Conservation (phyloP, 495 filamentous ascomycete genomes). For the Hamigera avellanea region DNA sequence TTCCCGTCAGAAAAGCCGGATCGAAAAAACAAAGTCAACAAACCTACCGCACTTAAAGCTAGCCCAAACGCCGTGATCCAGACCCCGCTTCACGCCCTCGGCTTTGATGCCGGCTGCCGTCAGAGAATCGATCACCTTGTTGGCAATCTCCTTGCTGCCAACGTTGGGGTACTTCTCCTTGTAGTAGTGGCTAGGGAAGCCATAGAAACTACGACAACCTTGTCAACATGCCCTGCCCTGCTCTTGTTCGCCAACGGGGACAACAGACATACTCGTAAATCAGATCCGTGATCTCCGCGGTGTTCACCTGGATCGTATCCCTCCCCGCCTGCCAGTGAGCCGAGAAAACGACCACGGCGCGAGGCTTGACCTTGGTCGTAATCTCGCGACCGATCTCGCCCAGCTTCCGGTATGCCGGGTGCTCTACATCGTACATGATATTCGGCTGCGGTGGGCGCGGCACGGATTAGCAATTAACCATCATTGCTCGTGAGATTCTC, state of each 20-base stretch:
- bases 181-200: constrained; percentile 55
- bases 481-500: too few relatives aligned
- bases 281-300: constrained; percentile 53
- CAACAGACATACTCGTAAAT: constrained; percentile 61
- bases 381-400: constrained; percentile 65
- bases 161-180: constrained; percentile 56
- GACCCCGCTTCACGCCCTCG: constrained; percentile 50
- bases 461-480: neutral
- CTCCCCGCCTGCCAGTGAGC: constrained; percentile 68
- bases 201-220: constrained; percentile 48
- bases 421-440: constrained; percentile 59
- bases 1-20: too few relatives aligned
- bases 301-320: constrained; percentile 59
- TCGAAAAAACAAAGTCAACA: constrained; percentile 10
- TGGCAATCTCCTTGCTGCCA: constrained; percentile 55
- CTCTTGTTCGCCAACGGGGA: neutral
- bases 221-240: constrained; percentile 4
- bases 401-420: constrained; percentile 65
- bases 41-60: constrained; percentile 54
- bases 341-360: constrained; percentile 76
- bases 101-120: constrained; percentile 49
- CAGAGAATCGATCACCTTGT: constrained; percentile 50
- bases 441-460: constrained; percentile 52
- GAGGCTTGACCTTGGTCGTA: constrained; percentile 65
- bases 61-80: constrained; percentile 77